phyloP scores from a whole-genome alignment of 306 rosid genomes.

The Sophora flavescens region DNA sequence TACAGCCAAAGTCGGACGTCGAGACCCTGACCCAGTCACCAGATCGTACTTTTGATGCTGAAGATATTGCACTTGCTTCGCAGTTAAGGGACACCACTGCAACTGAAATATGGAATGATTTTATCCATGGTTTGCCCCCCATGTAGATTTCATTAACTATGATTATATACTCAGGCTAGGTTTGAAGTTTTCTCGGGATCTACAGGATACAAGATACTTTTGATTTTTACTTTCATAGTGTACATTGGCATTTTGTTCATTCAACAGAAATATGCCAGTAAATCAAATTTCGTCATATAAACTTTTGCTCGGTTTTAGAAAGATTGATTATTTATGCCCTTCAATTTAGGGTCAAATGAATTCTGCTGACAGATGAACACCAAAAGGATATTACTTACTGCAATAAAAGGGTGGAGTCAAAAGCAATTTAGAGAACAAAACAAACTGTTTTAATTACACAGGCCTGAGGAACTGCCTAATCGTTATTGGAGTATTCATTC shows the following conservation, averaged over 20 bases:
- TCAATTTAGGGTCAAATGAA: neutral
- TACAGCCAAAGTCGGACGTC: slow-evolving; percentile 40
- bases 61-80: slow-evolving; percentile 56
- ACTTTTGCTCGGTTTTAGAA: slow-evolving; percentile 23
- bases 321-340: slow-evolving; percentile 15
- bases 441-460: slow-evolving; percentile 1
- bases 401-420: neutral
- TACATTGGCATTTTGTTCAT: slow-evolving; percentile 60
- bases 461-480: slow-evolving; percentile 3
- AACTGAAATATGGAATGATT: slow-evolving; percentile 81
- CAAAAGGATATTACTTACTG: slow-evolving; percentile 20
- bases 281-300: slow-evolving; percentile 17
- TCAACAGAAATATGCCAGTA: slow-evolving; percentile 45
- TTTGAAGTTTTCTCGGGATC: slow-evolving; percentile 40
- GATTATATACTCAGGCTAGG: slow-evolving; percentile 51
- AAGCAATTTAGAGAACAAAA: neutral
- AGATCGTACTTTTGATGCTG: slow-evolving; percentile 56
- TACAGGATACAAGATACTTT: slow-evolving; percentile 34
- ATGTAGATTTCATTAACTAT: slow-evolving; percentile 50
- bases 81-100: slow-evolving; percentile 73
- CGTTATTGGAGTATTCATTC: slow-evolving; percentile 5
- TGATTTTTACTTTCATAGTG: slow-evolving; percentile 42
- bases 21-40: slow-evolving; percentile 51
- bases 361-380: slow-evolving; percentile 21
- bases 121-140: slow-evolving; percentile 59